phyloP scores from a whole-genome alignment of 208 protist species.

The Trypanosoma grayi region DNA sequence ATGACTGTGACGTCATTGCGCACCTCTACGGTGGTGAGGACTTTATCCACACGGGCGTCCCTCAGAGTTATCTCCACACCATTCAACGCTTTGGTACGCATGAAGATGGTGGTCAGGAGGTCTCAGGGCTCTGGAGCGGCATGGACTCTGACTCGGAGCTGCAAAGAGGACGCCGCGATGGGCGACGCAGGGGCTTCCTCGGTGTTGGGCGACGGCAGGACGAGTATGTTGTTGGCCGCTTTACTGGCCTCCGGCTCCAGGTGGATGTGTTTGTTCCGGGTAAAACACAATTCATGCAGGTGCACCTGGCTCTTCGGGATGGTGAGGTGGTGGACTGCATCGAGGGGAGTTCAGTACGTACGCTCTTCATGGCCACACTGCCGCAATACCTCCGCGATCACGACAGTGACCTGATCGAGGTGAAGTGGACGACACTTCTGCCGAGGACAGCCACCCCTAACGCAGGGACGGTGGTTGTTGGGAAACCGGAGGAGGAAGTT shows the following conservation, averaged over 20 bases:
- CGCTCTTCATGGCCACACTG: slow-evolving; percentile 44
- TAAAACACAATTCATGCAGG: slow-evolving; percentile 39
- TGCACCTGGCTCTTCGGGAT: slow-evolving; percentile 41
- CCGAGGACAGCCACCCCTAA: slow-evolving; percentile 18
- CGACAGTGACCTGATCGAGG: slow-evolving; percentile 27
- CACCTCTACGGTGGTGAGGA: slow-evolving; percentile 55
- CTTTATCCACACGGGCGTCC: slow-evolving; percentile 30
- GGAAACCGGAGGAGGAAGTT: slow-evolving; percentile 34
- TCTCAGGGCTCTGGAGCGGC: slow-evolving; percentile 10
- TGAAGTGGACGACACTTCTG: slow-evolving; percentile 34
- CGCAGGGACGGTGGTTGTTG: slow-evolving; percentile 17
- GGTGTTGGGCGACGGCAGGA: slow-evolving; percentile 33
- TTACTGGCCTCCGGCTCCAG: slow-evolving; percentile 46
- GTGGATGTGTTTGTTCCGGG: slow-evolving; percentile 43
- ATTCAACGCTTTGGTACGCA: slow-evolving; percentile 24
- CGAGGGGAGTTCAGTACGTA: slow-evolving; percentile 44
- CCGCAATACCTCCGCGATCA: slow-evolving; percentile 17
- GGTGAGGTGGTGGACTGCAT: slow-evolving; percentile 59
- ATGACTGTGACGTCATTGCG: slow-evolving; percentile 36
- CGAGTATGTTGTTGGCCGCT: slow-evolving; percentile 49
- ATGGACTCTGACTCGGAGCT: slow-evolving; percentile 16
- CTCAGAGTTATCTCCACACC: slow-evolving; percentile 23
- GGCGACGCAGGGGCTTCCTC: slow-evolving; percentile 23
- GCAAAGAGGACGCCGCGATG: background rate
- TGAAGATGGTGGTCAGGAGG: slow-evolving; percentile 2